These are phyloP conservation scores for Aureobasidium sp. DNA, from an alignment of 2,329 filamentous ascomycete genomes.

Conservation along the genomic window DNA sequence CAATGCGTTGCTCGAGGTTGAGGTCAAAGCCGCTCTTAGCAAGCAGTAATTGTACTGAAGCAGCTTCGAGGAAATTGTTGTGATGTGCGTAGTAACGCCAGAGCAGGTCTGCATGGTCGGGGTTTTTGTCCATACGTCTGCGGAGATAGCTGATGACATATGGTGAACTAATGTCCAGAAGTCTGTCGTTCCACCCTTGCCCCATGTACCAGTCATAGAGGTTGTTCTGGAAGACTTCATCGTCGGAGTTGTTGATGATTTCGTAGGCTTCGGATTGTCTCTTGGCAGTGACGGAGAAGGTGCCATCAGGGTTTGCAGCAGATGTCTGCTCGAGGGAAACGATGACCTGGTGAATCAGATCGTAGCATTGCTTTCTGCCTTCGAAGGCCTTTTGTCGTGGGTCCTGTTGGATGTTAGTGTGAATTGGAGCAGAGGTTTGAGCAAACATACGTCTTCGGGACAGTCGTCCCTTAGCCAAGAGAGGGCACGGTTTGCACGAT, in stretches of 20 bases:
- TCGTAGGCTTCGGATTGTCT: constrained; percentile 83
- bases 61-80: constrained; percentile 76
- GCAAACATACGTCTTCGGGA: constrained; percentile 43
- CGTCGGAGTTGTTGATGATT: constrained; percentile 78
- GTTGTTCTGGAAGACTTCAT: constrained; percentile 91
- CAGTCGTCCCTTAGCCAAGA: constrained; percentile 82
- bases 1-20: constrained; percentile 76
- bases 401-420: constrained; percentile 43
- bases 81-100: constrained; percentile 89
- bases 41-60: constrained; percentile 74
- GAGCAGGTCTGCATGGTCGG: constrained; percentile 78
- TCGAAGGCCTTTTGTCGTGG: constrained; percentile 60
- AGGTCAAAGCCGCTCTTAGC: constrained; percentile 77
- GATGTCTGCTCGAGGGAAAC: constrained; percentile 67
- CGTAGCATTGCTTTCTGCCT: constrained; percentile 71
- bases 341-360: constrained; percentile 78
- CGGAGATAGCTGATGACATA: constrained; percentile 83
- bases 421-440: not conserved
- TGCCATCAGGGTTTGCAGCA: constrained; percentile 67
- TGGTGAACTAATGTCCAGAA: constrained; percentile 75
- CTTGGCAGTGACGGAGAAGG: constrained; percentile 65
- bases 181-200: constrained; percentile 75
- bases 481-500: constrained; percentile 78
- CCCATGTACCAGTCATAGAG: constrained; percentile 97
- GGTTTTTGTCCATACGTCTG: constrained; percentile 63